Conservation (phyloP, 176 grass and related monocot genomes). For the Carex scoparia region DNA sequence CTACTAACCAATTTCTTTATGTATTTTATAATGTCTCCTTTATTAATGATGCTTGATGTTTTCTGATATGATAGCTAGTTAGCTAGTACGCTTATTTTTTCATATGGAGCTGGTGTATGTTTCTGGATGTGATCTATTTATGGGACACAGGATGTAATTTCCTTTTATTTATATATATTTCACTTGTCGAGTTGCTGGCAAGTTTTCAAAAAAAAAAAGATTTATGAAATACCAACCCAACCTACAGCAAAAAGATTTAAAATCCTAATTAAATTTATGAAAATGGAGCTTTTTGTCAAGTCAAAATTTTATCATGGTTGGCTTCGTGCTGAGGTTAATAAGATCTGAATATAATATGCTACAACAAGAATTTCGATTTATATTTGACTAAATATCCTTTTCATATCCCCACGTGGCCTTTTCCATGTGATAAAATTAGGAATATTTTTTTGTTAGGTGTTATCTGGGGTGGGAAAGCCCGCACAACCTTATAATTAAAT, state of each 20-base stretch:
- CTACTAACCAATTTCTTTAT: too few relatives aligned
- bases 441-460: neutral
- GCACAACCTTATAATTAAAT: neutral
- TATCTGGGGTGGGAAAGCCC: neutral
- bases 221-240: too few relatives aligned
- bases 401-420: neutral
- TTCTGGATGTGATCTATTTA: too few relatives aligned
- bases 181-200: too few relatives aligned
- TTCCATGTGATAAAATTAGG: neutral
- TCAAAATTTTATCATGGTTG: neutral
- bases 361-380: neutral
- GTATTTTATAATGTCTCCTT: too few relatives aligned
- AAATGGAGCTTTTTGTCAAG: neutral
- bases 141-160: too few relatives aligned
- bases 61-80: too few relatives aligned
- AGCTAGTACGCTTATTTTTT: too few relatives aligned
- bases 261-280: neutral
- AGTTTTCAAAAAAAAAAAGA: too few relatives aligned
- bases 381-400: neutral
- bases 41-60: too few relatives aligned
- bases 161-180: too few relatives aligned
- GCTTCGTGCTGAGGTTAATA: neutral
- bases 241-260: neutral
- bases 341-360: neutral
- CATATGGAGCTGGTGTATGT: too few relatives aligned